Evolutionary conservation across 169 alveolate genomes (phyloP), one percentile per base, ranked within the genome.

Genomic region (Amoebophrya sp.): DNA sequence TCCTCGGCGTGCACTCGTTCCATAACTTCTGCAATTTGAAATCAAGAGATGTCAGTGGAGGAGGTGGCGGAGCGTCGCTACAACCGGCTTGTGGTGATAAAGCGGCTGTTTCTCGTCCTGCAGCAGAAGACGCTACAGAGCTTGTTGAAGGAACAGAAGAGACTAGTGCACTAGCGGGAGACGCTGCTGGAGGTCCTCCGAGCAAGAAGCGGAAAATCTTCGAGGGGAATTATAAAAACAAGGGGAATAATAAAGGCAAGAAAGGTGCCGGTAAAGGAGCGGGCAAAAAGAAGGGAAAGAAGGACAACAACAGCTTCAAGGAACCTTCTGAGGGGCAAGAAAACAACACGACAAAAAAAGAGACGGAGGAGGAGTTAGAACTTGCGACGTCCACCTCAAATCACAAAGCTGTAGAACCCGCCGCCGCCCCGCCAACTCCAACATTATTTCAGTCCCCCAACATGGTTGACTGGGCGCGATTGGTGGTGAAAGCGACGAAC

Each of bases 1-100:
- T 66, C 83, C 38, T 66, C 12, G 83, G 83, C 38, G 83, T 66
- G 83, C 83, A 66, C 83, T 25, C 38, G 1, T 66, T 66, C 35
- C 83, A 66, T 25, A 66, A 66, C 35, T 66, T 66, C 35, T 66
- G 83, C 83, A 66, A 66, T 66, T n/a, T 66, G 83, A 66, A 66
- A 25, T 0, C 35, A 3, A 18, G 83, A 3, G 83, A 66, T 18
- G 66, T 47, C 66, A 18, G 18, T n/a, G n/a, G n/a, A n/a, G n/a
- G n/a, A n/a, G n/a, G n/a, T n/a, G n/a, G n/a, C n/a, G n/a, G n/a
- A n/a, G n/a, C n/a, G n/a, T n/a, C n/a, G n/a, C n/a, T n/a, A n/a
- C n/a, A n/a, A n/a, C n/a, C n/a, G n/a, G n/a, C n/a, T n/a, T n/a
- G n/a, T n/a, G n/a, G n/a, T n/a, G n/a, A n/a, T n/a, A n/a, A n/a